Percentiles rank a stretch among this genome's conserved stretches.
These are phyloP conservation scores for Fraxinus quadrangulata DNA, from an alignment of 257 asterid genomes.

Conservation along the genomic window DNA sequence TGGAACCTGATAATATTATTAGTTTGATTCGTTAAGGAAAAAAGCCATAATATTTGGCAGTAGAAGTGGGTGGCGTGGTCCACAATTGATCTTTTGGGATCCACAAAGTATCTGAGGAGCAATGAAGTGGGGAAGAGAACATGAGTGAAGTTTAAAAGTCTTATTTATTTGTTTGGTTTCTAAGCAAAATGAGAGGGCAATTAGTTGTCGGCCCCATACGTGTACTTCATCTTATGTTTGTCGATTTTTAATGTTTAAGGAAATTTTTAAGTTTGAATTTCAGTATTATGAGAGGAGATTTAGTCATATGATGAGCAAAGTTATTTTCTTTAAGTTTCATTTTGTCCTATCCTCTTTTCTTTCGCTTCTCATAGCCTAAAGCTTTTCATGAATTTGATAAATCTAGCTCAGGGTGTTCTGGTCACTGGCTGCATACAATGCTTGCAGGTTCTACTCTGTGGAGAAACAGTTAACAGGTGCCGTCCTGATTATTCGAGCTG, in stretches of 20 bases:
- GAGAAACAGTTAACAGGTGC: slow-evolving; percentile 19
- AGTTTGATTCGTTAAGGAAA: too few species aligned
- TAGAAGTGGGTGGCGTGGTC: too few species aligned
- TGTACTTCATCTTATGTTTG: background rate
- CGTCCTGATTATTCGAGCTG: slow-evolving; percentile 21
- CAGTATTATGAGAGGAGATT: background rate
- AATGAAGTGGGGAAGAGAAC: too few species aligned
- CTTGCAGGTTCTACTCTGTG: slow-evolving; percentile 23
- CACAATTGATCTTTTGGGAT: too few species aligned
- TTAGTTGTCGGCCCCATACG: background rate
- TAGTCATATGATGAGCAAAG: background rate
- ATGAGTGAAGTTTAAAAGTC: too few species aligned
- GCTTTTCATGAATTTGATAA: slow-evolving; percentile 8
- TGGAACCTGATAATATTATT: too few species aligned
- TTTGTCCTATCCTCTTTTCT: slow-evolving; percentile 10
- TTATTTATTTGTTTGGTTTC: too few species aligned
- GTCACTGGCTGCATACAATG: slow-evolving; percentile 18
- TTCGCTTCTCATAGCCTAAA: slow-evolving; percentile 8
- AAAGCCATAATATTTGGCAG: too few species aligned
- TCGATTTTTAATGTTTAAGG: background rate
- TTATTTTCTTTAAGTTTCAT: slow-evolving; percentile 1
- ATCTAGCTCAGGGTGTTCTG: slow-evolving; percentile 16
- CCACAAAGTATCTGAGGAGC: too few species aligned
- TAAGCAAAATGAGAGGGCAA: too few species aligned
- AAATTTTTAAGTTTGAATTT: background rate